Base-by-base conservation (phyloP, 176 grass and related monocot species). In the Secale cereale region DNA sequence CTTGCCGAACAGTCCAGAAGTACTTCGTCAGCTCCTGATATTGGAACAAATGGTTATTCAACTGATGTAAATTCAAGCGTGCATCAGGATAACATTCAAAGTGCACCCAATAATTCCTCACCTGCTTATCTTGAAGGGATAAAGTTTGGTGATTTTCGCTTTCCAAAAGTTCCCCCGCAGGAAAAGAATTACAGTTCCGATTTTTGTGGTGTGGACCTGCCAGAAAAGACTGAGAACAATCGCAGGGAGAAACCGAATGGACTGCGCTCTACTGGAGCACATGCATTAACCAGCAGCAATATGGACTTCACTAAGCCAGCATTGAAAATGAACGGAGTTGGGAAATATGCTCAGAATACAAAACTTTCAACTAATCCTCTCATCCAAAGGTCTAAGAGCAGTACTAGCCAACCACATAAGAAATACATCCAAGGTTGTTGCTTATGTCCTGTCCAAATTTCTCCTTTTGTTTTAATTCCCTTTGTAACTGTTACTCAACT, bases 71-170 rank as follows among this genome's bases (percentile, higher is more conserved):
- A 84, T 86, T 85, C 78, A 45, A 86, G 41, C 11, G 40, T 39
- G 70, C 65, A 69, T 64, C 79, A 86, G 59, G 83, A 89, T 83
- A 79, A 86, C 23, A 67, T 59, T 86, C 52, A 70, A 77, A 83
- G 17, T 76, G 84, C 80, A 61, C 76, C 76, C 45, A 87, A 63
- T 79, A 70, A 88, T 64, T 70, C 56, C 19, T 72, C 84, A 1
- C 60, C 76, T 76, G 67, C 81, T 81, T 68, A 73, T 89, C 87
- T 95, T 14, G 91, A 90, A 84, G 91, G 93, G 31, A 94, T 93
- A 79, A 87, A 83, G 59, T 99, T 99, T 88, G 93, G 97, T 35
- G 91, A 96, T 87, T 94, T 99, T 65, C 62, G 56, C 56, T 90
- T 90, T 81, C 86, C 85, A 85, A 85, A 95, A 89, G 84, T 75